phyloP scores from a whole-genome alignment of 257 asterid species.

The Solanum acaule region DNA sequence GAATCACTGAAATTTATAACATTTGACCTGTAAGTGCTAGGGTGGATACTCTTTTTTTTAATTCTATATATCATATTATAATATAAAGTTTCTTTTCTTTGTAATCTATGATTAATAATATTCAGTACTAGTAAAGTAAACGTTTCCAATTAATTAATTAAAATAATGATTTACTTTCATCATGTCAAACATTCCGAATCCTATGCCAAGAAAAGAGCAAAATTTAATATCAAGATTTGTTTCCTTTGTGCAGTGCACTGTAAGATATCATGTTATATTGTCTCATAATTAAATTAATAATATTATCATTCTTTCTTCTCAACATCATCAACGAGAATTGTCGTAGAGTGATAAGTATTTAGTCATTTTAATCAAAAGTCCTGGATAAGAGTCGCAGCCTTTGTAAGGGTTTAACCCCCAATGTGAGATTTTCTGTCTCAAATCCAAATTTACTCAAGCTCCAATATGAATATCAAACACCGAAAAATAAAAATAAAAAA shows the following conservation, averaged over 20 bases:
- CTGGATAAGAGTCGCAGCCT: fast-evolving
- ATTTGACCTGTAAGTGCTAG: not conserved
- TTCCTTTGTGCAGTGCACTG: constrained; percentile 23
- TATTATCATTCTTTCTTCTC: not conserved
- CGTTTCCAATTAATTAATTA: not conserved
- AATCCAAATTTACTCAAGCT: too few relatives aligned
- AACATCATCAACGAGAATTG: too few relatives aligned
- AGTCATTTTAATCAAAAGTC: not conserved
- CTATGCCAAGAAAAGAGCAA: not conserved
- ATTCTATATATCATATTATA: not conserved
- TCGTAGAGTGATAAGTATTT: not conserved
- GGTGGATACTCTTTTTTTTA: not conserved
- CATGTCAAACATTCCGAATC: not conserved
- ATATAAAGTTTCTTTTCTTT: not conserved
- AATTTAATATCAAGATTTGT: constrained; percentile 7
- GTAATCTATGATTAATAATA: not conserved
- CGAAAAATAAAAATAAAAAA: too few relatives aligned
- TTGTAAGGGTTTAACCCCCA: fast-evolving
- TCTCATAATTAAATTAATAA: not conserved
- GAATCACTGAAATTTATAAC: constrained; percentile 52
- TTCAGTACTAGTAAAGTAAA: not conserved
- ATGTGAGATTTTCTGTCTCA: fast-evolving
- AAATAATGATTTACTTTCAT: not conserved
- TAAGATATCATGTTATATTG: not conserved
- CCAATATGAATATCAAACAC: too few relatives aligned